Conservation (phyloP, 2,329 filamentous ascomycete species). For the Clarireedia paspali region DNA sequence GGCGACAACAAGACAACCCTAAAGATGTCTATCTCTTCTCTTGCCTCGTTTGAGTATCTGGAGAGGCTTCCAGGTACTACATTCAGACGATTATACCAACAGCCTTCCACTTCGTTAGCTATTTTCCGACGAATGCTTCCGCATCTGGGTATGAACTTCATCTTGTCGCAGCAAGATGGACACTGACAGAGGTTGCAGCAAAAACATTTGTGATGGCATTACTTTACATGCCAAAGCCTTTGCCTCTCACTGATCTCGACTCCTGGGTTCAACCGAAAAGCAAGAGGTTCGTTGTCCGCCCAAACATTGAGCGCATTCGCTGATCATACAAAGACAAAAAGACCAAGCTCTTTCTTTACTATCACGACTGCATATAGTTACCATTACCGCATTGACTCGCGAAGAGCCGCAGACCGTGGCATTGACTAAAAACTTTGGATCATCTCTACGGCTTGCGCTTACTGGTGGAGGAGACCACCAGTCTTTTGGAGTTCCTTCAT, state of each 20-base stretch:
- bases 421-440: slow-evolving; percentile 74
- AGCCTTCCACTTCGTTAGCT: slow-evolving; percentile 89
- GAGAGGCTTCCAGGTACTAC: slow-evolving; percentile 85
- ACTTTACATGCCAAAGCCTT: slow-evolving; percentile 78
- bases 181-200: slow-evolving; percentile 41
- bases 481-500: slow-evolving; percentile 84
- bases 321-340: slow-evolving; percentile 50
- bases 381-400: slow-evolving; percentile 51
- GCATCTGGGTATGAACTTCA: slow-evolving; percentile 61
- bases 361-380: slow-evolving; percentile 78
- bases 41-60: slow-evolving; percentile 77
- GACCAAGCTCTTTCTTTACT: slow-evolving; percentile 79
- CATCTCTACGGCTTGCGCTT: slow-evolving; percentile 76
- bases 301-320: slow-evolving; percentile 5
- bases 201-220: slow-evolving; percentile 96
- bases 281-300: slow-evolving; percentile 37
- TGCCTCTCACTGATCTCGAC: slow-evolving; percentile 75
- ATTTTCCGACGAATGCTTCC: slow-evolving; percentile 97
- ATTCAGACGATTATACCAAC: slow-evolving; percentile 86
- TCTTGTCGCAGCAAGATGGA: slow-evolving; percentile 7
- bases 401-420: slow-evolving; percentile 63
- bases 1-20: slow-evolving; percentile 6
- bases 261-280: slow-evolving; percentile 71
- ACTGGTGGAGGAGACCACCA: slow-evolving; percentile 79
- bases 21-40: slow-evolving; percentile 37